A percentile compares a stretch with the other conserved stretches of the same genome.
phyloP scores from a whole-genome alignment of 2,329 filamentous ascomycete genomes.

The Fusarium succisae region DNA sequence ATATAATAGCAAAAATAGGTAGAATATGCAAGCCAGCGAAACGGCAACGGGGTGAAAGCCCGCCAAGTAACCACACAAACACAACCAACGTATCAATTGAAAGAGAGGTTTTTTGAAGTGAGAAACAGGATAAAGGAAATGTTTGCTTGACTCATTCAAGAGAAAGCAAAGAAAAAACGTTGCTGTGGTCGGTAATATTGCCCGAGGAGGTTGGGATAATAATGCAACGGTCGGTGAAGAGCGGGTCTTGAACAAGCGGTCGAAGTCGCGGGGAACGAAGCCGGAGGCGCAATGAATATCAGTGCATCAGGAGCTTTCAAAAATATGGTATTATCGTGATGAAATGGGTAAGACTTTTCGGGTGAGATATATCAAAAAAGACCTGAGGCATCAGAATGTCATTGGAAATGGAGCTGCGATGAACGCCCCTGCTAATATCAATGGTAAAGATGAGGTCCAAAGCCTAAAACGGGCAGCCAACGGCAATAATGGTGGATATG shows the following conservation, averaged over 20 bases:
- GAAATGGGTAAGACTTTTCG: background rate
- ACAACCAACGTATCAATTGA: conserved; percentile 29
- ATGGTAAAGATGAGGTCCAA: conserved; percentile 34
- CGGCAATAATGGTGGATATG: conserved; percentile 35
- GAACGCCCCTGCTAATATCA: conserved; percentile 40
- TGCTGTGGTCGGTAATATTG: conserved; percentile 32
- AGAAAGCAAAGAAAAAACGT: conserved; percentile 20
- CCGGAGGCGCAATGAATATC: conserved; percentile 26
- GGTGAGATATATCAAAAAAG: conserved; percentile 29
- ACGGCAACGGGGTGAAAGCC: conserved; percentile 25
- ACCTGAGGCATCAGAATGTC: conserved; percentile 28
- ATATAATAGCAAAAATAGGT: conserved; percentile 19
- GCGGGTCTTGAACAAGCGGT: conserved; percentile 41
- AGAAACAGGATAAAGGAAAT: conserved; percentile 24
- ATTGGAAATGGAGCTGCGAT: conserved; percentile 34
- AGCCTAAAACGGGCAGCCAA: conserved; percentile 33
- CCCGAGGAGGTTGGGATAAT: conserved; percentile 38
- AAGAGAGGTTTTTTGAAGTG: conserved; percentile 18
- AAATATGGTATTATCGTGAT: conserved; percentile 15
- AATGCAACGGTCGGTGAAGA: conserved; percentile 38
- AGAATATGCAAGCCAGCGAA: conserved; percentile 20
- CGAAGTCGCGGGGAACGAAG: conserved; percentile 33
- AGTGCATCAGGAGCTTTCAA: conserved; percentile 13
- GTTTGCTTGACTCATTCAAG: conserved; percentile 27
- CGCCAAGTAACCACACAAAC: conserved; percentile 21